Evolutionary conservation across 2,329 filamentous ascomycete genomes (phyloP).

Genomic region (Neonectria coccinea): DNA sequence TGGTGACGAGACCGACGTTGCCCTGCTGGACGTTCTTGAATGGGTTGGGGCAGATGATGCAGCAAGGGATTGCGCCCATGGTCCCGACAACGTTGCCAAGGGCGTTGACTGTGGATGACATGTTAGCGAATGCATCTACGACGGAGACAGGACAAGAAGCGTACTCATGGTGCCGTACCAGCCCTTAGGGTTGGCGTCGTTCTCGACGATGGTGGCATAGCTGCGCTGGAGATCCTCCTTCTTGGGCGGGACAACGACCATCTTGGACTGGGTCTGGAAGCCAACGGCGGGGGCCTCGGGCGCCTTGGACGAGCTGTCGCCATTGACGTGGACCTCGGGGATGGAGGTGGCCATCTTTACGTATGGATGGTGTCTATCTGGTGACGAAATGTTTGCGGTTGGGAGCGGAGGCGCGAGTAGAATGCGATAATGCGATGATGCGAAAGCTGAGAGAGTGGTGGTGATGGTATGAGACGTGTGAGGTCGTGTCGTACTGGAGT

Average conservation of each 20-base stretch:
- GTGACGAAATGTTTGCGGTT: constrained; percentile 1
- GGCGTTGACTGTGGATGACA: constrained; percentile 68
- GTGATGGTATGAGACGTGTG: neutral
- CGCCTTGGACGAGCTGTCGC: constrained; percentile 49
- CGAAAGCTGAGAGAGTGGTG: neutral
- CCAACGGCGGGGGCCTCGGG: constrained; percentile 47
- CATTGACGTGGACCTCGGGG: constrained; percentile 42
- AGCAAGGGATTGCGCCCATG: constrained; percentile 89
- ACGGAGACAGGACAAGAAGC: constrained; percentile 48
- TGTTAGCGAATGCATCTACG: constrained; percentile 12
- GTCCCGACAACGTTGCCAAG: constrained; percentile 82
- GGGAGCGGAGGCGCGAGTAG: neutral
- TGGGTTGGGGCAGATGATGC: constrained; percentile 91
- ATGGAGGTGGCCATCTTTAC: constrained; percentile 29
- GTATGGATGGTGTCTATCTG: constrained; percentile 1
- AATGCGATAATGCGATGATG: neutral
- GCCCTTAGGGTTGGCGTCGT: constrained; percentile 78
- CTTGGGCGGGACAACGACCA: constrained; percentile 82
- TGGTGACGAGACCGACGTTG: constrained; percentile 94
- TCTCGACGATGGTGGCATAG: constrained; percentile 75
- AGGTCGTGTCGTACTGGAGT: neutral
- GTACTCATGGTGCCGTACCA: constrained; percentile 92
- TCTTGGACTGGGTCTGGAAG: constrained; percentile 65
- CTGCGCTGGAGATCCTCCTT: constrained; percentile 86
- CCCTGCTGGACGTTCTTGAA: constrained; percentile 94